phyloP scores from a whole-genome alignment of 1,284 basidiomycete genomes.

The Schizophyllum amplum region DNA sequence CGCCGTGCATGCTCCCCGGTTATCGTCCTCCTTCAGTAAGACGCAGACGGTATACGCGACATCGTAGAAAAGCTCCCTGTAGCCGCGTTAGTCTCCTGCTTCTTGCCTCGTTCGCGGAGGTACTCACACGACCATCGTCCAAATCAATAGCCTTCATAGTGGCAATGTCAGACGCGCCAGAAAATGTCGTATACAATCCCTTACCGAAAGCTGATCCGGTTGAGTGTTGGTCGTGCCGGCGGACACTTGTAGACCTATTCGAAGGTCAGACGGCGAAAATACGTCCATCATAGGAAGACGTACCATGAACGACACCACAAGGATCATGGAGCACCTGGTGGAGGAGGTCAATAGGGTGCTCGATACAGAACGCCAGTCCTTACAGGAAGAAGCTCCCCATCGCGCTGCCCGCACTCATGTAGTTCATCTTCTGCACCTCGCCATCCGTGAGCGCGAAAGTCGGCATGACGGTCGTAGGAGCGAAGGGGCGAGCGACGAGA shows the following conservation, averaged over 20 bases:
- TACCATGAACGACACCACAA: background rate
- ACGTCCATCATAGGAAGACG: background rate
- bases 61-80: background rate
- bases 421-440: background rate
- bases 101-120: background rate
- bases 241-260: background rate
- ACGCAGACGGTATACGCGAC: background rate
- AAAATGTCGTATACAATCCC: background rate
- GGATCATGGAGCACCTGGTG: background rate
- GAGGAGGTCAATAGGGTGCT: background rate
- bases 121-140: background rate
- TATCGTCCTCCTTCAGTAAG: background rate
- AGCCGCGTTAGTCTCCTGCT: background rate
- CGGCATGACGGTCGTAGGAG: background rate
- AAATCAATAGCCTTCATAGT: background rate
- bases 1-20: background rate
- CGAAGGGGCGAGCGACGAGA: background rate
- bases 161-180: background rate
- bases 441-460: background rate
- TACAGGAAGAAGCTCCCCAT: background rate
- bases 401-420: background rate
- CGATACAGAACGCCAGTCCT: conserved; percentile 11
- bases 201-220: conserved; percentile 3
- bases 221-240: background rate
- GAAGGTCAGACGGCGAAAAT: background rate